Conservation (phyloP, 2,329 filamentous ascomycete species). For the Trichoderma gracile region DNA sequence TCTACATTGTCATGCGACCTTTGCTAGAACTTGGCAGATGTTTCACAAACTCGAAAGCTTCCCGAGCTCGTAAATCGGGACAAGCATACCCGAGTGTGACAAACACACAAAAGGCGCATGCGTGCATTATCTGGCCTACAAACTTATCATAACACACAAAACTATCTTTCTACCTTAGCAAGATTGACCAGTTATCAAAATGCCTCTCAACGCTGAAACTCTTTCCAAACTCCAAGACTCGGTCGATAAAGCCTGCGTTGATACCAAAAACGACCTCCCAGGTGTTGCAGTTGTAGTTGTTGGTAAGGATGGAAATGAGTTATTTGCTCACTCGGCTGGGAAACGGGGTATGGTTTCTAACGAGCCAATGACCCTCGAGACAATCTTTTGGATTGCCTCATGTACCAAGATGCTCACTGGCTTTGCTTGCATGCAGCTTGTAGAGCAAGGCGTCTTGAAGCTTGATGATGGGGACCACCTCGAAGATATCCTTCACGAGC, state of each 20-base stretch:
- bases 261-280: background rate
- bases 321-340: conserved; percentile 13
- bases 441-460: conserved; percentile 1
- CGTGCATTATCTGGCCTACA: background rate
- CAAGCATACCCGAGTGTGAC: background rate
- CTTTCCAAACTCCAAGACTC: background rate
- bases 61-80: background rate
- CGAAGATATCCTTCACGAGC: background rate
- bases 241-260: background rate
- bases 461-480: conserved; percentile 10
- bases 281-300: conserved; percentile 9
- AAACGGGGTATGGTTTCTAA: background rate
- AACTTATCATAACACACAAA: no score
- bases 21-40: background rate
- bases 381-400: conserved; percentile 11
- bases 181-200: background rate
- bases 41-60: background rate
- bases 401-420: conserved; percentile 16
- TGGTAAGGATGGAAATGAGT: conserved; percentile 8
- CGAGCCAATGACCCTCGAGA: conserved; percentile 10
- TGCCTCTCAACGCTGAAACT: background rate
- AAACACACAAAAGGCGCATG: background rate
- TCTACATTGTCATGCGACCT: background rate
- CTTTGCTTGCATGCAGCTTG: conserved; percentile 20
- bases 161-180: no score